These are phyloP conservation scores for Xylaria sp. DNA, from an alignment of 2,329 filamentous ascomycete species.

Conservation along the genomic window DNA sequence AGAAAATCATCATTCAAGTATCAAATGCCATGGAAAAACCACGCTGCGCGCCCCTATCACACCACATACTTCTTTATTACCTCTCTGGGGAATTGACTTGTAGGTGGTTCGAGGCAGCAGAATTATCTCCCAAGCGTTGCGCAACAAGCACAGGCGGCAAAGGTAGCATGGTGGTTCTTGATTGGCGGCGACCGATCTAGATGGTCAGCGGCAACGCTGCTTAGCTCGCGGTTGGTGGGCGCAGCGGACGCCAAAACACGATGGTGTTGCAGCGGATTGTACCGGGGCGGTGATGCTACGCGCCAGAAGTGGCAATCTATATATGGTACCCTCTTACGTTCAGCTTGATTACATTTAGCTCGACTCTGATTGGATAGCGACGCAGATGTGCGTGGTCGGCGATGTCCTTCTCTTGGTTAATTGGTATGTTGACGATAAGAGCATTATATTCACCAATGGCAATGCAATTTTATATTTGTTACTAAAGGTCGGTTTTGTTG, in stretches of 20 bases:
- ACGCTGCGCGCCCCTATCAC: not conserved
- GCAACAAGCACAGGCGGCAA: not conserved
- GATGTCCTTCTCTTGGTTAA: not conserved
- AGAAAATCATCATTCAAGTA: not conserved
- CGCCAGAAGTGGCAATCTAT: constrained; percentile 4
- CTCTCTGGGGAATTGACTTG: too few relatives aligned
- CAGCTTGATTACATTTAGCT: not conserved
- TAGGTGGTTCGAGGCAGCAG: not conserved
- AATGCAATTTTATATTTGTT: not conserved
- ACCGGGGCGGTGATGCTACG: not conserved
- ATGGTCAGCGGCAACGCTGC: constrained; percentile 23
- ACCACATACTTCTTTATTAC: not conserved
- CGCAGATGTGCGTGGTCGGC: not conserved
- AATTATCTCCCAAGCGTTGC: not conserved
- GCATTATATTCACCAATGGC: not conserved
- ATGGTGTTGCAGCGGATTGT: too few relatives aligned
- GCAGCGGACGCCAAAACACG: not conserved
- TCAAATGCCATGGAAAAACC: not conserved
- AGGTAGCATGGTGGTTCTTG: constrained; percentile 5
- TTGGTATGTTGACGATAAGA: not conserved
- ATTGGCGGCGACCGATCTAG: constrained; percentile 33
- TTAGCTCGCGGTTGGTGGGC: constrained; percentile 38
- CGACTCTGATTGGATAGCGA: not conserved
- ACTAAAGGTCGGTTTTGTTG: not conserved
- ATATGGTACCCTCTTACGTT: not conserved